Evolutionary conservation across 371 early-diverging fungal species (phyloP).

Genomic region (Massospora cicadina): DNA sequence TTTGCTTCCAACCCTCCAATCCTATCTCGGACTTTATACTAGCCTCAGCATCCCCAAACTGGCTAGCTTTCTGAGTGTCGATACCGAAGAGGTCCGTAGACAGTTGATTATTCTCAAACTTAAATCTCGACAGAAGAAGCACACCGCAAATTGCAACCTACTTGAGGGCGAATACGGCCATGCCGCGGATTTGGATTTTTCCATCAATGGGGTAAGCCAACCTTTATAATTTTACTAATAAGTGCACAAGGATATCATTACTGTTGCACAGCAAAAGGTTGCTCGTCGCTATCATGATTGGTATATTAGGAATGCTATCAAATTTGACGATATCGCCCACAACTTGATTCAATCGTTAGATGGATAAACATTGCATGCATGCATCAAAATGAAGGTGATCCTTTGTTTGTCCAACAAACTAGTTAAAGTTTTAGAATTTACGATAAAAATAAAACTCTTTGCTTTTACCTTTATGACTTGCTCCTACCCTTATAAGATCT

Average conservation of each 20-base stretch:
- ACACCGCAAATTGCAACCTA: conserved; percentile 40
- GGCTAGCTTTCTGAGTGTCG: conserved; percentile 70
- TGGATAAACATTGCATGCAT: no score
- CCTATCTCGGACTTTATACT: conserved; percentile 87
- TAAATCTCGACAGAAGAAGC: conserved; percentile 75
- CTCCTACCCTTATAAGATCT: no score
- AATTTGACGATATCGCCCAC: conserved; percentile 33
- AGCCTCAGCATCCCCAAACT: conserved; percentile 75
- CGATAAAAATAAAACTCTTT: no score
- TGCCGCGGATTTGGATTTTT: conserved; percentile 80
- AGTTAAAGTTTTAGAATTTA: no score
- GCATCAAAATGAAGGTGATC: no score
- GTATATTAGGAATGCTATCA: conserved; percentile 83
- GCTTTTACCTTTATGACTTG: no score
- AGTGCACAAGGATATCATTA: conserved; percentile 55
- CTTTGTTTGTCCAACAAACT: no score
- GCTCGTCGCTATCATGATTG: conserved; percentile 87
- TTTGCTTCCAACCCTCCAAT: conserved; percentile 68
- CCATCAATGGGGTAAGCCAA: conserved; percentile 39
- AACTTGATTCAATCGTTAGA: no score
- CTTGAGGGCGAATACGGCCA: conserved; percentile 62
- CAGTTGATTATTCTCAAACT: conserved; percentile 84
- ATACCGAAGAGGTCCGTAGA: conserved; percentile 53
- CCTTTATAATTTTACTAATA: background rate
- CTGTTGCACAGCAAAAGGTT: conserved; percentile 82